These are phyloP conservation scores for Nicotiana tabacum DNA, from an alignment of 257 asterid genomes.

Conservation along the genomic window DNA sequence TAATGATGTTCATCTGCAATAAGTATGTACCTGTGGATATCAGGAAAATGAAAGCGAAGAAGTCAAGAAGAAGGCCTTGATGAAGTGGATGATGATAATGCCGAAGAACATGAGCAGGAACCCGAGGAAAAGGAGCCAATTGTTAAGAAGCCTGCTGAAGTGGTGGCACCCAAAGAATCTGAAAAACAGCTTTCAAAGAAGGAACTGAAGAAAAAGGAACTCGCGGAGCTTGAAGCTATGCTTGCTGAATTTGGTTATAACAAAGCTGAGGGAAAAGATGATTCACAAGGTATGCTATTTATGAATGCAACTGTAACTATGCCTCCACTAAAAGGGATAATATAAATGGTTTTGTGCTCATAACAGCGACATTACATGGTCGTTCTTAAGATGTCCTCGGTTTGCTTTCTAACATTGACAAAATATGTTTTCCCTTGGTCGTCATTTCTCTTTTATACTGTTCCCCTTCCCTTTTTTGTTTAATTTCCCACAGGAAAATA, in stretches of 20 bases:
- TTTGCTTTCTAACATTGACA: no score
- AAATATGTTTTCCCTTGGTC: no score
- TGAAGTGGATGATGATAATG: constrained; percentile 53
- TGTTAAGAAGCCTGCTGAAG: constrained; percentile 40
- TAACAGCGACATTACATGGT: no score
- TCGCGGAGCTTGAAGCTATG: constrained; percentile 89
- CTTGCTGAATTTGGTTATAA: constrained; percentile 75
- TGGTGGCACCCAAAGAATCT: constrained; percentile 61
- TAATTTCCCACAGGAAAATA: no score
- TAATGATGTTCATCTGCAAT: constrained; percentile 26
- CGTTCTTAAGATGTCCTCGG: no score
- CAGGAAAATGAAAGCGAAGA: constrained; percentile 47
- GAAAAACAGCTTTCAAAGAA: constrained; percentile 93
- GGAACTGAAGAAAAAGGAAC: constrained; percentile 91
- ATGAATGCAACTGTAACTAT: neutral
- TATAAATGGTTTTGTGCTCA: no score
- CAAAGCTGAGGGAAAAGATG: constrained; percentile 43
- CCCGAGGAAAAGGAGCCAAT: constrained; percentile 39
- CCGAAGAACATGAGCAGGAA: constrained; percentile 72
- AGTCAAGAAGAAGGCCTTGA: constrained; percentile 26
- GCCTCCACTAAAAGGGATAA: neutral
- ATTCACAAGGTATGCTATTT: constrained; percentile 45
- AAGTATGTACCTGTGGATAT: neutral
- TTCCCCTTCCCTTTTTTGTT: no score
- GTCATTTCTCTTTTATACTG: neutral